Evolutionary conservation across 2,329 filamentous ascomycete genomes (phyloP), one percentile per base, ranked within the genome.

Genomic region (Ceratocystis eucalypticola): DNA sequence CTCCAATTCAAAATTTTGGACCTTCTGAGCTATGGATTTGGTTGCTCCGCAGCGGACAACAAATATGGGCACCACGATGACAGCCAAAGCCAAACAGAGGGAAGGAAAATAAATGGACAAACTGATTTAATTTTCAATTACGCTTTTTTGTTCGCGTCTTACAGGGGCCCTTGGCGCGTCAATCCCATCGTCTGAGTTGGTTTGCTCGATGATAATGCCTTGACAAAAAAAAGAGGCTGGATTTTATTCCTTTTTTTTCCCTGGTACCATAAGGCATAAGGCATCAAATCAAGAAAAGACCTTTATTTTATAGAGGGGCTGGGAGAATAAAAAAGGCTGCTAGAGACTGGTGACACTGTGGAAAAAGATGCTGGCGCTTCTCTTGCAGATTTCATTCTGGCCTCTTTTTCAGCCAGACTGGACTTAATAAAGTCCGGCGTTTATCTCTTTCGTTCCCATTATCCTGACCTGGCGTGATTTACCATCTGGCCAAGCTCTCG

Each of bases 1-100:
- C 37, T 41, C 37, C 15, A 15, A 17, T 17, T 53, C 22, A 15
- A 53, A 4, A 15, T 5, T 15, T 22, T 53, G 48, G 48, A 41
- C 37, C 28, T 30, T 37, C 55, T n/a, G 15, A 37, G 28, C 28
- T 15, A 17, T 59, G 55, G 55, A 28, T 37, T 37, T 15, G 55
- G 55, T 59, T 59, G 55, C 55, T 30, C 55, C 15, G 55, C 48
- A 53, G 48, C 48, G 22, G 20, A 53, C 15, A 53, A 53, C 55
- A 59, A 59, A 59, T 37, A 25, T n/a, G 55, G 28, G 10, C 22
- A 53, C 48, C 10, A 25, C 48, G 10, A 50, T 22, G n/a, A 8
- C 28, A 20, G 5, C 28, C 15, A 17, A 59, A 37, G 55, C 55
- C 5, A 59, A 37, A 37, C 28, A 30, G 33, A 30, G 10, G 17